Evolutionary conservation across 2,329 filamentous ascomycete genomes (phyloP).

Genomic region (Aciculosporium take): DNA sequence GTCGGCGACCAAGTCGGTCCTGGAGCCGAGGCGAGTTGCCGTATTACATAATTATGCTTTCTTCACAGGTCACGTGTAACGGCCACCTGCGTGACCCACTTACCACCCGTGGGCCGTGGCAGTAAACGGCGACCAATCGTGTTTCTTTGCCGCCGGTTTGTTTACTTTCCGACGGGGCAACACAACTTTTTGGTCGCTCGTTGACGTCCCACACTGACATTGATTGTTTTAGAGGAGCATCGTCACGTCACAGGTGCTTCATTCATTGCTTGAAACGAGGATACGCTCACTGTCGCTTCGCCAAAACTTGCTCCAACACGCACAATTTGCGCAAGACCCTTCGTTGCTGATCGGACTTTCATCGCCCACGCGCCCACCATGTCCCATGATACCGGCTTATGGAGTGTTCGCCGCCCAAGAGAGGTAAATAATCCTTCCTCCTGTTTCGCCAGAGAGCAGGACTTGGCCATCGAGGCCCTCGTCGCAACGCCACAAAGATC

Average conservation of each 20-base stretch:
- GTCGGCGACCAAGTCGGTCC: constrained; percentile 4
- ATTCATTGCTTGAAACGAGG: neutral
- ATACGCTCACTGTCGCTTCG: constrained; percentile 1
- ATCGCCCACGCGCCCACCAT: constrained; percentile 30
- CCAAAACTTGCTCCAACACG: neutral
- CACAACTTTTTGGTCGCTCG: constrained; percentile 16
- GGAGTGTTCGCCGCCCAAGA: constrained; percentile 81
- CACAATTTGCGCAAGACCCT: neutral
- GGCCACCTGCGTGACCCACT: neutral
- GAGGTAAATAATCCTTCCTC: constrained; percentile 46
- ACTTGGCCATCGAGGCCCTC: neutral
- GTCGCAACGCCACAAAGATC: constrained; percentile 8
- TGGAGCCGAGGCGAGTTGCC: constrained; percentile 18
- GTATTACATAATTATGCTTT: no score
- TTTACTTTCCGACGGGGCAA: constrained; percentile 30
- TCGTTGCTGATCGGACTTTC: neutral
- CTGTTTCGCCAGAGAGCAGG: constrained; percentile 3
- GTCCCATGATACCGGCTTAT: constrained; percentile 78
- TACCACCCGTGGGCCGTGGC: neutral
- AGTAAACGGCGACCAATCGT: constrained; percentile 14
- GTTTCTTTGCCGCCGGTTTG: constrained; percentile 15
- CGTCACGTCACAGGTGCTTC: neutral
- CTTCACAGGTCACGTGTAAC: constrained; percentile 12
- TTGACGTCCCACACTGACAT: neutral
- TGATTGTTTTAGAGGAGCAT: neutral